Evolutionary conservation across 192 early-diverging fungal genomes (phyloP).

Genomic region (Coemansia asiatica): DNA sequence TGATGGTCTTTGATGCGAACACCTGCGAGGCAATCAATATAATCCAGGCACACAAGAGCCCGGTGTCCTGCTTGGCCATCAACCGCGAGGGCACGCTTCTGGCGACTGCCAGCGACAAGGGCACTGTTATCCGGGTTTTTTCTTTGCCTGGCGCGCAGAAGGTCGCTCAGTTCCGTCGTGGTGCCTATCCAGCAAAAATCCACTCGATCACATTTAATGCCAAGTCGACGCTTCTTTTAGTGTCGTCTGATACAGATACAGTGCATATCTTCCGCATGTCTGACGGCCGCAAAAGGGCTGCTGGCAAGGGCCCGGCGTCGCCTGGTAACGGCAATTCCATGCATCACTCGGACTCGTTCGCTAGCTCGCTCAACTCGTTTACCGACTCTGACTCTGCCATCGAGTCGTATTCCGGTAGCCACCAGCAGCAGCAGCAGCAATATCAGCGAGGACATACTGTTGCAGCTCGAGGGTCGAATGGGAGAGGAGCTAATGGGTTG

Average conservation of each 20-base stretch:
- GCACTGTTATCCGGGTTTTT: slow-evolving; percentile 96
- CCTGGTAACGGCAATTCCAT: slow-evolving; percentile 3
- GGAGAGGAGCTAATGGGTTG: slow-evolving; percentile 2
- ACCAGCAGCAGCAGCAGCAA: slow-evolving; percentile 14
- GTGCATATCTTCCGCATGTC: slow-evolving; percentile 90
- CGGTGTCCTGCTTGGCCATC: slow-evolving; percentile 82
- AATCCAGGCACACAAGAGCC: slow-evolving; percentile 93
- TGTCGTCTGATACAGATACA: slow-evolving; percentile 89
- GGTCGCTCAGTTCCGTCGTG: slow-evolving; percentile 91
- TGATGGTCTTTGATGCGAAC: slow-evolving; percentile 91
- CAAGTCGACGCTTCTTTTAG: slow-evolving; percentile 51
- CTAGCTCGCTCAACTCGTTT: slow-evolving; percentile 32
- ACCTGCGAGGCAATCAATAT: slow-evolving; percentile 88
- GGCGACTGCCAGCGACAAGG: slow-evolving; percentile 96
- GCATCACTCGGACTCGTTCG: slow-evolving; percentile 28
- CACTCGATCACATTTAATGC: slow-evolving; percentile 86
- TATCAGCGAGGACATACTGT: not conserved
- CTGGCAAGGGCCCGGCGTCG: slow-evolving; percentile 8
- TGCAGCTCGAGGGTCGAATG: slow-evolving; percentile 5
- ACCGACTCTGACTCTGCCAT: slow-evolving; percentile 19
- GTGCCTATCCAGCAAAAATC: slow-evolving; percentile 88
- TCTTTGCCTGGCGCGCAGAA: slow-evolving; percentile 81
- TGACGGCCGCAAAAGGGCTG: slow-evolving; percentile 40
- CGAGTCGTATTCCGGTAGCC: slow-evolving; percentile 15
- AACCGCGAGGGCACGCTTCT: slow-evolving; percentile 90